phyloP scores from a whole-genome alignment of 2,329 filamentous ascomycete species.

The Sporothrix humicola region DNA sequence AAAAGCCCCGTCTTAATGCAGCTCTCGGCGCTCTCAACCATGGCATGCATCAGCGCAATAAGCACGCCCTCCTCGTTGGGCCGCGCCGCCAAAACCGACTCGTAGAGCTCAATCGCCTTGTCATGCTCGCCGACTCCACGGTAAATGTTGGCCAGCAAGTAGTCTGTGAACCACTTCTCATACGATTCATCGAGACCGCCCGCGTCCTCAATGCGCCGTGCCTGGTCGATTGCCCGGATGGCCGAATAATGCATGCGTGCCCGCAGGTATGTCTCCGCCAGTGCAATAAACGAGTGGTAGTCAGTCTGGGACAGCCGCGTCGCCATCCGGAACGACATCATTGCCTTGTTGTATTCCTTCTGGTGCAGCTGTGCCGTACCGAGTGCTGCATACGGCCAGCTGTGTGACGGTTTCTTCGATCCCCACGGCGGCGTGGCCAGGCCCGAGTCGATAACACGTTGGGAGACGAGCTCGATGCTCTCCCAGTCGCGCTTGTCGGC shows the following conservation, averaged over 20 bases:
- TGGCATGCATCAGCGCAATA: constrained; percentile 85
- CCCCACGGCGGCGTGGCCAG: constrained; percentile 88
- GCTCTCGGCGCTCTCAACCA: constrained; percentile 79
- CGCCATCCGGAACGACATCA: constrained; percentile 89
- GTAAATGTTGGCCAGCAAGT: constrained; percentile 95
- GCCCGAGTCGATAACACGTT: constrained; percentile 91
- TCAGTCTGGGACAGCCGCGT: constrained; percentile 81
- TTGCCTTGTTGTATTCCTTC: constrained; percentile 85
- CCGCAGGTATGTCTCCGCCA: constrained; percentile 97
- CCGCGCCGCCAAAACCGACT: constrained; percentile 70
- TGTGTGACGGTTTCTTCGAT: constrained; percentile 89
- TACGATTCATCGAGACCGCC: constrained; percentile 59
- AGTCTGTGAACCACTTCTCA: constrained; percentile 93
- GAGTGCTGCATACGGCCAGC: constrained; percentile 93
- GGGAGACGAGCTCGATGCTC: constrained; percentile 88
- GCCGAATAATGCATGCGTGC: constrained; percentile 94
- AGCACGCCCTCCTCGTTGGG: constrained; percentile 82
- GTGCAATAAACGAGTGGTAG: constrained; percentile 94
- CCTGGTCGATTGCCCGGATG: constrained; percentile 86
- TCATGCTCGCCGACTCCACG: constrained; percentile 91
- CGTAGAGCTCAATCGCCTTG: constrained; percentile 78
- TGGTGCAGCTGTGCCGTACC: constrained; percentile 95
- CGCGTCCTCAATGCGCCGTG: constrained; percentile 73
- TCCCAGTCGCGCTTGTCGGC: constrained; percentile 95
- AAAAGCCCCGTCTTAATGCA: constrained; percentile 84